phyloP scores from a whole-genome alignment of 208 protist species.

The Trypanosoma congolense region DNA sequence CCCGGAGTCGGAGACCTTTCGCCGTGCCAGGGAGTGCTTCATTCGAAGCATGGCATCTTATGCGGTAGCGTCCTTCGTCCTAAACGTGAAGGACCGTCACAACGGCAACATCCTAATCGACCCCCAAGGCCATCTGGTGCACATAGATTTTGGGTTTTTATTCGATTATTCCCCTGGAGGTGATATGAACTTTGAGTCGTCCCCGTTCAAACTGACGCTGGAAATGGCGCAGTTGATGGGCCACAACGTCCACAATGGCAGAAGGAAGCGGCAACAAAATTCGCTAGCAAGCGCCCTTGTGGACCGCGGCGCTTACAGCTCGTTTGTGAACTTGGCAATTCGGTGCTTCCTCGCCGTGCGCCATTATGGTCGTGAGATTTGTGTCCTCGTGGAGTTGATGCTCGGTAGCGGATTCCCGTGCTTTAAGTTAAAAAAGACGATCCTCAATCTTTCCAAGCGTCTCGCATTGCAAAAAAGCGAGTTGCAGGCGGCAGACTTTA shows the following conservation, averaged over 20 bases:
- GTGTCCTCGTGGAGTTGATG: slow-evolving; percentile 83
- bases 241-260: slow-evolving; percentile 51
- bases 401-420: slow-evolving; percentile 79
- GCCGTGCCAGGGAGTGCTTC: slow-evolving; percentile 87
- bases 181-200: slow-evolving; percentile 92
- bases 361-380: slow-evolving; percentile 75
- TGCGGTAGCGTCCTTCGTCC: slow-evolving; percentile 92
- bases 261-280: slow-evolving; percentile 46
- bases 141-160: slow-evolving; percentile 98
- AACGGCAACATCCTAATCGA: slow-evolving; percentile 95
- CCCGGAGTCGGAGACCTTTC: slow-evolving; percentile 71
- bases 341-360: slow-evolving; percentile 83
- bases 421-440: slow-evolving; percentile 82
- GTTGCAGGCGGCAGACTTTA: slow-evolving; percentile 74
- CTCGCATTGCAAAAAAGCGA: slow-evolving; percentile 73
- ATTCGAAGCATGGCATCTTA: slow-evolving; percentile 90
- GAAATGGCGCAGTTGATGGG: slow-evolving; percentile 93
- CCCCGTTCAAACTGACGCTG: slow-evolving; percentile 91
- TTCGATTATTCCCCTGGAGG: slow-evolving; percentile 93
- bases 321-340: slow-evolving; percentile 74
- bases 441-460: slow-evolving; percentile 63
- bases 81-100: slow-evolving; percentile 94
- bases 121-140: slow-evolving; percentile 88
- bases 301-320: slow-evolving; percentile 78
- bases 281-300: slow-evolving; percentile 63